Conservation (phyloP, 371 early-diverging fungal species). For the Rhizopus arrhizus region DNA sequence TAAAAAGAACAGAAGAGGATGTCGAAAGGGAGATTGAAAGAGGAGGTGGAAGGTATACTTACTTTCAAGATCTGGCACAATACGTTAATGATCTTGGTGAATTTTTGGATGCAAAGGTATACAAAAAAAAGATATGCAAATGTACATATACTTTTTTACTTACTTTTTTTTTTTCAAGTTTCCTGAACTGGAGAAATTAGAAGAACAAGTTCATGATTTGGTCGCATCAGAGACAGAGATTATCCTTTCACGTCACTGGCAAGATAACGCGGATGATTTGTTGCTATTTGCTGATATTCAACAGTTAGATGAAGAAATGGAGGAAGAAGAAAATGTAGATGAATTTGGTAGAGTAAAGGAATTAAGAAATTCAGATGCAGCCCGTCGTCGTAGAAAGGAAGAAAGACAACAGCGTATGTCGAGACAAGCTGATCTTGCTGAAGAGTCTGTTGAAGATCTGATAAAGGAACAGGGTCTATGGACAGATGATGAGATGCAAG, state of each 20-base stretch:
- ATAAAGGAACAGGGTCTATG: conserved; percentile 49
- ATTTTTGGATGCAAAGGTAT: conserved; percentile 71
- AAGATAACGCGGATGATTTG: conserved; percentile 55
- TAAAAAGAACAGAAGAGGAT: conserved; percentile 36
- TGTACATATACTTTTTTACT: not conserved
- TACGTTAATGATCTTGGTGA: conserved; percentile 68
- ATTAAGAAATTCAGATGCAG: conserved; percentile 30
- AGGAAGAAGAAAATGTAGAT: conserved; percentile 31
- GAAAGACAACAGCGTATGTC: conserved; percentile 32
- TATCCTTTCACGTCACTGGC: conserved; percentile 41
- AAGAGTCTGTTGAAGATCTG: conserved; percentile 18
- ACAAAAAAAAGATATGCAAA: not conserved
- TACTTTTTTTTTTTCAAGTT: conserved; percentile 37
- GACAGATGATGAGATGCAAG: conserved; percentile 58
- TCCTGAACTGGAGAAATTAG: conserved; percentile 65
- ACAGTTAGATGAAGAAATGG: conserved; percentile 16
- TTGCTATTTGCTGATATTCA: conserved; percentile 34
- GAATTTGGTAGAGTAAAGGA: conserved; percentile 53
- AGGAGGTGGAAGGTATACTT: conserved; percentile 61
- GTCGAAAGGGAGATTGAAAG: conserved; percentile 50
- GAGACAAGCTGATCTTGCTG: conserved; percentile 8
- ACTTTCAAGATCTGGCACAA: conserved; percentile 65
- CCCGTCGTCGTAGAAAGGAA: conserved; percentile 38
- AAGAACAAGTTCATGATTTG: conserved; percentile 53
- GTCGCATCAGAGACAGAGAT: conserved; percentile 45